A percentile compares a stretch with the other conserved stretches of the same genome.
These are phyloP conservation scores for Apiospora hydei DNA, from an alignment of 2,329 filamentous ascomycete species.

Conservation along the genomic window DNA sequence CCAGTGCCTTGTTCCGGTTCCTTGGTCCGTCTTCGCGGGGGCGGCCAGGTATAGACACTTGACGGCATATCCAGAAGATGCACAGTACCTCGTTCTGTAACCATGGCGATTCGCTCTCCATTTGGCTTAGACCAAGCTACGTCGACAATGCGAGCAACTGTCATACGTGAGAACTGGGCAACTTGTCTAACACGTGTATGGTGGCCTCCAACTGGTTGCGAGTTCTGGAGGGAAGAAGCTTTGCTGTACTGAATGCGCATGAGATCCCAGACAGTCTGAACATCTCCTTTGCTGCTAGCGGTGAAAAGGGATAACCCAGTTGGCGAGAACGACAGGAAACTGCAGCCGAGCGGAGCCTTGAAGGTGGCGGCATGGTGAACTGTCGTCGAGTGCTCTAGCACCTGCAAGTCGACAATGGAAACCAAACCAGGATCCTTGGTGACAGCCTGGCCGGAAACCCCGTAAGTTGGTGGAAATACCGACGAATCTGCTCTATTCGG, in stretches of 20 bases:
- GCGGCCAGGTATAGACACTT: constrained; percentile 87
- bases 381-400: constrained; percentile 58
- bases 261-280: constrained; percentile 83
- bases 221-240: constrained; percentile 64
- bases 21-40: constrained; percentile 63
- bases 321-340: constrained; percentile 80
- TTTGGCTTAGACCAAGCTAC: constrained; percentile 85
- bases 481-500: constrained; percentile 54
- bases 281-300: constrained; percentile 83
- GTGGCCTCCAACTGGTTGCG: constrained; percentile 53
- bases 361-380: constrained; percentile 76
- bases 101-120: constrained; percentile 83
- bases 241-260: constrained; percentile 70
- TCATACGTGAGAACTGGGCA: constrained; percentile 89
- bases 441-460: constrained; percentile 62
- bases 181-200: constrained; percentile 79
- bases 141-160: constrained; percentile 88
- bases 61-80: constrained; percentile 89
- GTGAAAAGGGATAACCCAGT: constrained; percentile 78
- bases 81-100: constrained; percentile 94
- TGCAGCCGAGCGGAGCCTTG: constrained; percentile 75
- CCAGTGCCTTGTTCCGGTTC: constrained; percentile 54
- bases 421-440: constrained; percentile 75
- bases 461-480: constrained; percentile 80
- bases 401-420: constrained; percentile 75